Evolutionary conservation across 2,329 filamentous ascomycete species (phyloP), one percentile per base, ranked within the genome.

Genomic region (Colletotrichum sp.): DNA sequence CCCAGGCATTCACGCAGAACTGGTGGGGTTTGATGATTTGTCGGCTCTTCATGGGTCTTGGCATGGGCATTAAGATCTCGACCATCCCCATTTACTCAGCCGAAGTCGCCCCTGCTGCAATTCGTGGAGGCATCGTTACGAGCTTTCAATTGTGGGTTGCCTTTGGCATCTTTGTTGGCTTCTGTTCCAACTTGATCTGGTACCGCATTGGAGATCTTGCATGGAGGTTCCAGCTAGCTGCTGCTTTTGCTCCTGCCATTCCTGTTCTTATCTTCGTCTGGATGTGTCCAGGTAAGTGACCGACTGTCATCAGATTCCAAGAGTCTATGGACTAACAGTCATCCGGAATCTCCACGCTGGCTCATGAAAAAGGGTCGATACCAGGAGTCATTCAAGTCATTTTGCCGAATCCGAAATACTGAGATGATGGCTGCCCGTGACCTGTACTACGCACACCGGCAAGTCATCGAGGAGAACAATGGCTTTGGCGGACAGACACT

Each of bases 41-140:
- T 71, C 89, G 88, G 79, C 81, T 89, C 5, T 82, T 88, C 6
- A 89, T 95, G 79, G 94, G 94, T 0, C 89, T 95, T 44, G 93
- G 92, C 3, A 93, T 94, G 81, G 93, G 93, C 15, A 88, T 91
- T n/a, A 94, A 94, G 80, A 90, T 90, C 12, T 90, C 89, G 1
- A 91, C 89, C 0, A 91, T 93, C 0, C 94, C 94, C 0, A 92
- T 96, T 27, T 96, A 95, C 79, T 92, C 93, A 1, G 94, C 94
- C 2, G 94, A 96, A 82, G 94, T 91, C 61, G 89, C 92, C 0
- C 94, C 94, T 0, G 92, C 93, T 4, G 83, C 87, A 6, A 92
- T 95, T 69, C 90, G 94, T 80, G 93, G 94, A 78, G 94, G 93
- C n/a, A 86, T 97, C 7, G 94, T 96, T 77, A 96, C 96, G 94